A percentile compares a stretch with the other conserved stretches of the same genome.
Evolutionary conservation across 164 flowering plant species (phyloP).

Genomic region (Nymphaea thermarum): DNA sequence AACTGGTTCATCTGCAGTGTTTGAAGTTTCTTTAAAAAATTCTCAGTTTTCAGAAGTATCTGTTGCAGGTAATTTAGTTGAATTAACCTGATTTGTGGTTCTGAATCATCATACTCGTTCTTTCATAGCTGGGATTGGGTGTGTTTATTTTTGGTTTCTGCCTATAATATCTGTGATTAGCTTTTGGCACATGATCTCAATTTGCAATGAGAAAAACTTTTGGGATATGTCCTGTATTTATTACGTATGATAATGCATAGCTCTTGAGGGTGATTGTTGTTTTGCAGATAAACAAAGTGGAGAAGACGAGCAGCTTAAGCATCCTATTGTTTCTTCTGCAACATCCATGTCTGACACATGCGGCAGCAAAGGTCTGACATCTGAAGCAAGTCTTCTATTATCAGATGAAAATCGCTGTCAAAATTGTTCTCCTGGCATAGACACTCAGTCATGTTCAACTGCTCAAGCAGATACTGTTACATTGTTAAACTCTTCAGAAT

Average conservation of each 20-base stretch:
- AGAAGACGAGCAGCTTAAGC: not conserved
- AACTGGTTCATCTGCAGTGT: slow-evolving; percentile 10
- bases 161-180: not conserved
- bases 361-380: not conserved
- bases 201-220: not conserved
- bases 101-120: not conserved
- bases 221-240: not conserved
- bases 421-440: not conserved
- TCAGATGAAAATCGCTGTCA: not conserved
- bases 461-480: not conserved
- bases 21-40: slow-evolving; percentile 6
- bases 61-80: slow-evolving; percentile 6
- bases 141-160: no score
- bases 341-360: not conserved
- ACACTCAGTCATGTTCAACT: not conserved
- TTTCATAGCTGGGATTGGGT: not conserved
- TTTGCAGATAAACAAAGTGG: not conserved
- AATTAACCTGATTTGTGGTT: not conserved
- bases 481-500: not conserved
- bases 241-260: not conserved
- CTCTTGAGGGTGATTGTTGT: not conserved
- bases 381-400: not conserved
- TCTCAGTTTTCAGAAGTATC: slow-evolving; percentile 1
- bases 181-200: not conserved
- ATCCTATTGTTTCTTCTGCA: not conserved